Evolutionary conservation across 2,329 filamentous ascomycete genomes (phyloP), one percentile per base, ranked within the genome.

Genomic region (Phialophora verrucosa): DNA sequence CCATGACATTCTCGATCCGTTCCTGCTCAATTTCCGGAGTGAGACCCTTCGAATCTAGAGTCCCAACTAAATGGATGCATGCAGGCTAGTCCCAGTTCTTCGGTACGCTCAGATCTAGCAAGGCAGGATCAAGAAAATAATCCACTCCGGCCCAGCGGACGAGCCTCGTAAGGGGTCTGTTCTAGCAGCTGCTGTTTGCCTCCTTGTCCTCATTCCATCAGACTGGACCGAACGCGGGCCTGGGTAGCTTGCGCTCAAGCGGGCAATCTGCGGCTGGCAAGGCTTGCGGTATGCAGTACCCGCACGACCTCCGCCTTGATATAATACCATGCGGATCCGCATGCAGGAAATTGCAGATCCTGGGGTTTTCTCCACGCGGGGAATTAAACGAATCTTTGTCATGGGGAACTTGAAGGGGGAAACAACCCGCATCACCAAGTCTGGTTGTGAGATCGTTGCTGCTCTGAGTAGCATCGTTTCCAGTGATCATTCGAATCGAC

Each of bases 321-420:
- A 53, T 59, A 42, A 53, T 59, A 42, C 35, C 12, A 50, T 61
- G 59, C 59, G 59, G 59, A 61, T 42, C 59, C 59, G 59, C 59
- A 61, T 54, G 20, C 38, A 8, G 38, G 27, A n/a, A 31, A 54
- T 53, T 53, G 59, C 31, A 51, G 59, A 61, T 61, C 59, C 59
- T 51, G 59, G 59, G 31, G 44, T 14, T n/a, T n/a, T 51, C 59
- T 54, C 59, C 59, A 61, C 59, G 59, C 59, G 59, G 59, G 49
- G 59, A 61, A 47, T 17, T 31, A 27, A 53, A 12, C 31, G 38
- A 53, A 53, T 31, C 29, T 32, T 6, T 55, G 6, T 10, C 12
- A 31, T 4, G 29, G 29, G 53, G n/a, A 11, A 29, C 35, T 29
- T 29, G 25, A 17, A 29, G 31, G 29, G 53, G 14, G 10, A 20